Percentiles rank a stretch among this genome's conserved stretches.
These are phyloP conservation scores for Penicillium sp. DNA, from an alignment of 2,329 filamentous ascomycete species.

Conservation along the genomic window DNA sequence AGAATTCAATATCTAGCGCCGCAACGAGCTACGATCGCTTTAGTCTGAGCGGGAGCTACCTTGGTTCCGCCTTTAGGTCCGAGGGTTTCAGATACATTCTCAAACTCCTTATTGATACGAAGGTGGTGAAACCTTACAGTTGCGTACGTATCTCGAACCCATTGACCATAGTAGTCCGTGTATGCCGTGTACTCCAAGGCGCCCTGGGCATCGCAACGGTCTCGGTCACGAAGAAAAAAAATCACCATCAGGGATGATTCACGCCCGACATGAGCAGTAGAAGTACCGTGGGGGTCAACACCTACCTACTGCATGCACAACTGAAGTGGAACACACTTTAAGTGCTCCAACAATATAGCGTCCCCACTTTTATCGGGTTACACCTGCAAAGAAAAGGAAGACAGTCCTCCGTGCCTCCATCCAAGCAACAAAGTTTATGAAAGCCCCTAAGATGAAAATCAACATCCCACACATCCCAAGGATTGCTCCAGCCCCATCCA, in stretches of 20 bases:
- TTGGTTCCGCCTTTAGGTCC: slow-evolving; percentile 12
- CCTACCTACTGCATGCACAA: not conserved
- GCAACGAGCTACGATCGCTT: slow-evolving; percentile 11
- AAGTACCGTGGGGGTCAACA: not conserved
- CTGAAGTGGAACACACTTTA: not conserved
- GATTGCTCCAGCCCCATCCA: slow-evolving; percentile 15
- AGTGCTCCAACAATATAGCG: not conserved
- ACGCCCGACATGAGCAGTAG: not conserved
- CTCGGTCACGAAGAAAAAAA: not conserved
- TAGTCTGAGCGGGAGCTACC: slow-evolving; percentile 17
- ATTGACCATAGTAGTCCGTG: not conserved
- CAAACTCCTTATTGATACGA: slow-evolving; percentile 12
- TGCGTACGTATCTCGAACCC: not conserved
- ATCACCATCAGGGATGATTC: not conserved
- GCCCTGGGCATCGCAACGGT: not conserved
- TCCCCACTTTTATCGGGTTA: slow-evolving; percentile 1
- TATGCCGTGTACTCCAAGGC: too few species aligned
- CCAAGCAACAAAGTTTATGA: not conserved
- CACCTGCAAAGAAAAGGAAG: slow-evolving; percentile 5
- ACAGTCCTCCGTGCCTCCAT: slow-evolving; percentile 5
- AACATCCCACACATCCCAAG: slow-evolving; percentile 6
- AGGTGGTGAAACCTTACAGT: not conserved
- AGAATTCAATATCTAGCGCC: slow-evolving; percentile 6
- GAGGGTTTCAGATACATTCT: slow-evolving; percentile 4
- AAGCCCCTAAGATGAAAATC: slow-evolving; percentile 22